These are phyloP conservation scores for Rhizoctonia solani DNA, from an alignment of 1,284 basidiomycete species.

Conservation along the genomic window DNA sequence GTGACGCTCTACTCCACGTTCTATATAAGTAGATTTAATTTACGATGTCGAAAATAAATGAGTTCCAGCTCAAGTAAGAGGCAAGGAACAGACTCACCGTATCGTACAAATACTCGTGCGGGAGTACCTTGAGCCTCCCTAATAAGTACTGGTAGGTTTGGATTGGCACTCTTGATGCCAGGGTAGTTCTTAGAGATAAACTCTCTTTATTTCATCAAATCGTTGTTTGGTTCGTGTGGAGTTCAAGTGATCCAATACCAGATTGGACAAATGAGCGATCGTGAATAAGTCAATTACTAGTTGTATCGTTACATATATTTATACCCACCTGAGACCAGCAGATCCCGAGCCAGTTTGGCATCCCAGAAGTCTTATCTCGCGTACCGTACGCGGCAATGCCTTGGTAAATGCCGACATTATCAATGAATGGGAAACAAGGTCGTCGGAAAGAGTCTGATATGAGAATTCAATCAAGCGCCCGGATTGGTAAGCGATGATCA, in stretches of 20 bases:
- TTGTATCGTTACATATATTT: not conserved
- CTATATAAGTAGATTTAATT: conserved; percentile 47
- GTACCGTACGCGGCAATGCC: conserved; percentile 78
- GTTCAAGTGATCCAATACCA: too few relatives aligned
- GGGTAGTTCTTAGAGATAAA: conserved; percentile 85
- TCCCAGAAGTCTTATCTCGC: conserved; percentile 85
- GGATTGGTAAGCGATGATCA: too few relatives aligned
- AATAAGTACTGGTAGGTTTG: conserved; percentile 86
- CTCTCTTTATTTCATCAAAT: conserved; percentile 55
- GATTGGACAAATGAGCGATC: not conserved
- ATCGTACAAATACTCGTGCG: conserved; percentile 86
- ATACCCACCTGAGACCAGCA: conserved; percentile 76
- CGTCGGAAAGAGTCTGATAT: too few relatives aligned
- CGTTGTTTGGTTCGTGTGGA: too few relatives aligned
- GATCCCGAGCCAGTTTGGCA: conserved; percentile 82
- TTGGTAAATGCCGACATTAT: conserved; percentile 69
- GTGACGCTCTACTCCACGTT: conserved; percentile 77
- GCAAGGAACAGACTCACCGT: conserved; percentile 67
- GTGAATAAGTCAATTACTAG: not conserved
- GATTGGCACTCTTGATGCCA: conserved; percentile 83
- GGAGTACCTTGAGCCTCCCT: conserved; percentile 89
- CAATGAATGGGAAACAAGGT: not conserved
- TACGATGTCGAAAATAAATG: not conserved
- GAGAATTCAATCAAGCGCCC: too few relatives aligned
- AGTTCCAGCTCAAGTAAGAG: not conserved